Base-by-base conservation (phyloP, 495 filamentous ascomycete genomes). In the Wilcoxina mikolae region DNA sequence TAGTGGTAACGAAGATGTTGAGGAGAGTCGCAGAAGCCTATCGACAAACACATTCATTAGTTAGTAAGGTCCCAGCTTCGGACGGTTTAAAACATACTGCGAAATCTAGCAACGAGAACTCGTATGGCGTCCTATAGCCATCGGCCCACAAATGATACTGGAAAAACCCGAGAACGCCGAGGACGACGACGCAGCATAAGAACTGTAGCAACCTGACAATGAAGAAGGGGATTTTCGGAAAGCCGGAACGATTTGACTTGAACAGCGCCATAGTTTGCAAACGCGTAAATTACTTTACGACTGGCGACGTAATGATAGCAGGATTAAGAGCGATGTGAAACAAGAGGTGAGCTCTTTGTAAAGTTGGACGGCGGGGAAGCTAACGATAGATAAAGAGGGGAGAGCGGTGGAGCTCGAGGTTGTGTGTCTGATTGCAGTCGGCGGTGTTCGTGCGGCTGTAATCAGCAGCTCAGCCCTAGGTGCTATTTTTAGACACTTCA, bases 101-200 rank as follows among this genome's bases (percentile, higher is more conserved):
- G 31, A 56, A 35, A 17, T 59, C 62, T 0, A 66, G 24, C 12
- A 41, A 23, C 22, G 61, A 24, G 39, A 66, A 65, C 24, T 62
- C 58, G 51, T 54, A 65, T 23, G 63, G 63, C 33, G 58, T 56
- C 11, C 28, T n/a, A 33, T 65, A 58, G 1, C 53, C 42, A 29
- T 62, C 63, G 9, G 53, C 44, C 38, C 49, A 17, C 39, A 66
- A 56, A 38, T 58, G 31, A 35, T 60, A 65, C n/a, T 53, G 47
- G 27, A 66, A 66, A 39, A 56, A 65, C 15, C 53, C 59, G 0
- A 57, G 59, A 39, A 66, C 39, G 3, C 53, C 56, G 15, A 59
- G 20, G 25, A 66, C 27, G 7, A 62, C 15, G 4, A 53, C 0
- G 29, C 35, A 23, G 1, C 41, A 56, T 22, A 65, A 12, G 3